These are phyloP conservation scores for Silene vulgaris DNA, from an alignment of 179 eudicot species.

Conservation along the genomic window DNA sequence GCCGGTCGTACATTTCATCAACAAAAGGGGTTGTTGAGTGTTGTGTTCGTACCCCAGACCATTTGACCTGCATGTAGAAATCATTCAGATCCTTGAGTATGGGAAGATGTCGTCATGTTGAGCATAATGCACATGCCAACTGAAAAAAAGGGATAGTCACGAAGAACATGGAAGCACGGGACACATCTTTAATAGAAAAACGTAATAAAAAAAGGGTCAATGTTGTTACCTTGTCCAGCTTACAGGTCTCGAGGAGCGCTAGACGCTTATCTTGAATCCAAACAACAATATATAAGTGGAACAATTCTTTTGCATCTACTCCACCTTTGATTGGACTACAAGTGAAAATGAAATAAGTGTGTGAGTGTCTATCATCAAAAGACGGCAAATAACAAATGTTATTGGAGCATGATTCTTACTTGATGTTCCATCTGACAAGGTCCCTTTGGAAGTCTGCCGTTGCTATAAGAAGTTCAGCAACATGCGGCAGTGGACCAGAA, in stretches of 20 bases:
- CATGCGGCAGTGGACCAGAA: slow-evolving; percentile 70
- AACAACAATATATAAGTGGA: slow-evolving; percentile 78
- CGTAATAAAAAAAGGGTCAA: background rate
- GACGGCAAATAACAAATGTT: background rate
- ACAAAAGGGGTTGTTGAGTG: slow-evolving; percentile 86
- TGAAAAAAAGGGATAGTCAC: background rate
- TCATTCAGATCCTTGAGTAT: background rate
- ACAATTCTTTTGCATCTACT: slow-evolving; percentile 90
- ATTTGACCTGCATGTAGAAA: slow-evolving; percentile 57
- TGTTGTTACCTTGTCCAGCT: slow-evolving; percentile 70
- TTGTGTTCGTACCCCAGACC: slow-evolving; percentile 77
- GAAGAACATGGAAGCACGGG: background rate
- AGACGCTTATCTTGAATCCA: slow-evolving; percentile 98
- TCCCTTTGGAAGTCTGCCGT: slow-evolving; percentile 96
- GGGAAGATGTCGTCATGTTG: background rate
- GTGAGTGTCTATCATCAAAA: background rate
- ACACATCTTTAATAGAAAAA: no score
- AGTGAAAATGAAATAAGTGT: slow-evolving; percentile 16
- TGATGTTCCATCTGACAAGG: slow-evolving; percentile 77
- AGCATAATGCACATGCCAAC: slow-evolving; percentile 6
- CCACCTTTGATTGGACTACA: slow-evolving; percentile 85
- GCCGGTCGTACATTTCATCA: slow-evolving; percentile 84
- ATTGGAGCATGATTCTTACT: slow-evolving; percentile 33
- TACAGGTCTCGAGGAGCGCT: slow-evolving; percentile 84
- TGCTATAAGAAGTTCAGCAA: slow-evolving; percentile 81